These are phyloP conservation scores for Talaromyces rugulosus DNA, from an alignment of 2,329 filamentous ascomycete species.

Conservation along the genomic window DNA sequence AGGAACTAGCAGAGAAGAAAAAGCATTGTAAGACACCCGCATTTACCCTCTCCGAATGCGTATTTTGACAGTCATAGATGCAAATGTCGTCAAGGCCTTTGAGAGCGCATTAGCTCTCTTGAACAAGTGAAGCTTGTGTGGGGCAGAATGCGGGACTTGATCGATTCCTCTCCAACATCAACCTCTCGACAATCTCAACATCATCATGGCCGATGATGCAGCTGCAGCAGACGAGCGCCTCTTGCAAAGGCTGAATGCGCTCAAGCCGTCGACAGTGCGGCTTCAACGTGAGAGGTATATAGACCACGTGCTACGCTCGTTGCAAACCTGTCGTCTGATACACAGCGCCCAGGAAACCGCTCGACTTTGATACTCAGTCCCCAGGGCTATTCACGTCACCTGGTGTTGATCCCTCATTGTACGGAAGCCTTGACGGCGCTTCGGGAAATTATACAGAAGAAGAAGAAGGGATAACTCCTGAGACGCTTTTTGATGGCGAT, in stretches of 20 bases:
- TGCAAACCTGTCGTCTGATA: not conserved
- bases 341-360: not conserved
- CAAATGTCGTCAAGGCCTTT: slow-evolving; percentile 45
- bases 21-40: slow-evolving; percentile 65
- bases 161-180: not conserved
- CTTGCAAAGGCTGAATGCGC: slow-evolving; percentile 29
- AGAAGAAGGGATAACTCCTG: slow-evolving; percentile 8
- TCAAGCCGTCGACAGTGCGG: slow-evolving; percentile 29
- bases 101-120: slow-evolving; percentile 44
- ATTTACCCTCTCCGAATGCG: slow-evolving; percentile 11
- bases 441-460: not conserved
- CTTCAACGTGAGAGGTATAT: slow-evolving; percentile 25
- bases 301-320: not conserved
- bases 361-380: not conserved
- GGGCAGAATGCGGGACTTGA: slow-evolving; percentile 1
- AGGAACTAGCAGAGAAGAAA: slow-evolving; percentile 67
- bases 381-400: not conserved
- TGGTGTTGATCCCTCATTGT: not conserved
- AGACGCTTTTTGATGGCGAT: slow-evolving; percentile 13
- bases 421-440: not conserved
- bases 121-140: slow-evolving; percentile 18
- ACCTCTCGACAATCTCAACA: not conserved
- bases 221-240: slow-evolving; percentile 22
- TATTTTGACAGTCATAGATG: slow-evolving; percentile 23
- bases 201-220: slow-evolving; percentile 16